A percentile compares a stretch with the other conserved stretches of the same genome.
Conservation (phyloP, 2,329 filamentous ascomycete species). For the Gaeumannomyces sp. region DNA sequence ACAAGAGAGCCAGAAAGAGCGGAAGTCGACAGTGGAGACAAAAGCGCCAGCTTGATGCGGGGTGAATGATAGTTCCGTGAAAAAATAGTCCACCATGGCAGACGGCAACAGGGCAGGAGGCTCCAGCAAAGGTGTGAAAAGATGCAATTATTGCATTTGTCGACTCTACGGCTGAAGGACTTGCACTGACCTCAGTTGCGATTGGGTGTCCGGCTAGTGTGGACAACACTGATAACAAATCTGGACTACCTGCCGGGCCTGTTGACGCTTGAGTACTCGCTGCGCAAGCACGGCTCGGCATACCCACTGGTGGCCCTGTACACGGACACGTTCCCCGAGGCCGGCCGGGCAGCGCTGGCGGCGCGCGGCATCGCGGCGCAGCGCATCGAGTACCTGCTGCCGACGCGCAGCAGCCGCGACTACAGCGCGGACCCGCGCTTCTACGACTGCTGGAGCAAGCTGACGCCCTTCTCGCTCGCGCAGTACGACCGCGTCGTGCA, state of each 20-base stretch:
- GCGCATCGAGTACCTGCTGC: conserved; percentile 66
- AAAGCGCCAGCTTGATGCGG: background rate
- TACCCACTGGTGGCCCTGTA: conserved; percentile 82
- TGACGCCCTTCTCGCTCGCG: conserved; percentile 68
- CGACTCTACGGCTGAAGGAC: background rate
- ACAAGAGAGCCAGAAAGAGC: background rate
- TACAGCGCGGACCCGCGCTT: conserved; percentile 76
- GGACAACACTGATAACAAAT: conserved; percentile 85
- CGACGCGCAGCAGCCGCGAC: conserved; percentile 54
- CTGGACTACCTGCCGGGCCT: conserved; percentile 75
- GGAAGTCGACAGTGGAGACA: background rate
- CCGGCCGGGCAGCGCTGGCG: conserved; percentile 63
- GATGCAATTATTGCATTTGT: conserved; percentile 1
- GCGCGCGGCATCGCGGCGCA: conserved; percentile 63
- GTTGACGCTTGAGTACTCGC: conserved; percentile 71
- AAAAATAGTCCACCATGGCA: conserved; percentile 18
- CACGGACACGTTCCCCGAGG: conserved; percentile 66
- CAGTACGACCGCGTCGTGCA: conserved; percentile 77
- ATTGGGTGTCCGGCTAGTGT: conserved; percentile 48
- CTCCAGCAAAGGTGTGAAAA: conserved; percentile 22
- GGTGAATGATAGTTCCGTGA: background rate
- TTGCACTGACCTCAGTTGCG: background rate
- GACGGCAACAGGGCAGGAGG: conserved; percentile 26
- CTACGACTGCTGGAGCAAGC: conserved; percentile 86
- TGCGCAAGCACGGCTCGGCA: conserved; percentile 56